These are phyloP conservation scores for Botrytis byssoidea DNA, from an alignment of 2,329 filamentous ascomycete genomes.

Conservation along the genomic window DNA sequence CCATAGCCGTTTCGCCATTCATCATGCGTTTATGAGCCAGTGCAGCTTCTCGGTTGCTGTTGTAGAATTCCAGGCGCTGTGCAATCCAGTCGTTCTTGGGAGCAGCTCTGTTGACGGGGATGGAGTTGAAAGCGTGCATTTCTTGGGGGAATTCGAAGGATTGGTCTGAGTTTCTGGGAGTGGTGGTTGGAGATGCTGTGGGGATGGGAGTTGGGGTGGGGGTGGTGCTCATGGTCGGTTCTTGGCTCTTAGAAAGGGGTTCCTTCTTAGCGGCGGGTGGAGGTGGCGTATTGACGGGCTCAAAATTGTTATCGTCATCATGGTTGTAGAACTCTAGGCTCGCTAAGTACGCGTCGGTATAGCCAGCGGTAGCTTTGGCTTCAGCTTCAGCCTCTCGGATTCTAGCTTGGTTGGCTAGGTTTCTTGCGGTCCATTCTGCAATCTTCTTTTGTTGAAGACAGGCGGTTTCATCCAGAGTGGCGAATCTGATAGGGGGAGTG, in stretches of 20 bases:
- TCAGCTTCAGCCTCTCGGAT: neutral
- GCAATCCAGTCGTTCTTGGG: neutral
- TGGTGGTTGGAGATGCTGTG: neutral
- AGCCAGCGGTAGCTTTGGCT: neutral
- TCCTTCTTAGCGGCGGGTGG: neutral
- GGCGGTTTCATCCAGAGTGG: neutral
- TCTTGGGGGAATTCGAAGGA: neutral
- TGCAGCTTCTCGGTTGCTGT: neutral
- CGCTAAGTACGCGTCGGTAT: neutral
- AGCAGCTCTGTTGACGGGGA: neutral
- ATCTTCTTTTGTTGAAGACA: neutral
- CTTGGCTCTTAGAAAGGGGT: neutral
- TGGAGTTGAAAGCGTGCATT: neutral
- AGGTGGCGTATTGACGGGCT: neutral
- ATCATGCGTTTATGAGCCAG: neutral
- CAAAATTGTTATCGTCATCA: neutral
- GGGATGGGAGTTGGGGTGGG: too few relatives aligned
- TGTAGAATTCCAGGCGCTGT: neutral
- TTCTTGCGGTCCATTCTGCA: neutral
- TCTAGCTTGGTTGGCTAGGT: neutral
- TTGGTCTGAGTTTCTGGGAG: accelerated
- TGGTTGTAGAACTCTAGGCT: neutral
- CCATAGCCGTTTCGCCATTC: neutral
- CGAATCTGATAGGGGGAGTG: neutral
- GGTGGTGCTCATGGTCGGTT: too few relatives aligned